Evolutionary conservation across 768 basidiomycete genomes (phyloP).

Genomic region (Crassisporium funariophilum): DNA sequence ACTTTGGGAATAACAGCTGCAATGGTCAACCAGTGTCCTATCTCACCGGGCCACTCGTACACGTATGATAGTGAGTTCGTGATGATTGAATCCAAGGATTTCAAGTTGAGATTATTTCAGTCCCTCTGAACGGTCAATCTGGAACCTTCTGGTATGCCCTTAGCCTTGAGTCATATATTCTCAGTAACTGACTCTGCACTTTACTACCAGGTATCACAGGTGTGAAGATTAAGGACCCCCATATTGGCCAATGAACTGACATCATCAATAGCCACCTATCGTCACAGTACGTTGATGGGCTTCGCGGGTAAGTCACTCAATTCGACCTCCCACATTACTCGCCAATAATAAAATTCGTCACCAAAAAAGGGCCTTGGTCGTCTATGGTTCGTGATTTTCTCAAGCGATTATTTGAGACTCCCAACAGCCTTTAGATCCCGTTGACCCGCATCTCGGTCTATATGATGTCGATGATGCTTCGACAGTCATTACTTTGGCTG

Average conservation of each 20-base stretch:
- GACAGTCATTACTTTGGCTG: slow-evolving; percentile 25
- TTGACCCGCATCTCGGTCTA: slow-evolving; percentile 17
- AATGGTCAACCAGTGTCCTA: slow-evolving; percentile 32
- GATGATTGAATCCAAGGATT: not conserved
- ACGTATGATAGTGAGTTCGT: slow-evolving; percentile 21
- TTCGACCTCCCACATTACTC: not conserved
- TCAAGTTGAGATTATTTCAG: not conserved
- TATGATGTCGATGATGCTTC: slow-evolving; percentile 22
- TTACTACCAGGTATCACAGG: slow-evolving; percentile 15
- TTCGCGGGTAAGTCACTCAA: slow-evolving; percentile 14
- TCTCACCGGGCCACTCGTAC: slow-evolving; percentile 29
- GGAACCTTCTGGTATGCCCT: slow-evolving; percentile 36
- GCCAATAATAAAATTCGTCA: slow-evolving; percentile 9
- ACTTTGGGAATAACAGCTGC: slow-evolving; percentile 26
- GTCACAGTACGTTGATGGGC: slow-evolving; percentile 24
- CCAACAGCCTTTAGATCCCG: slow-evolving; percentile 11
- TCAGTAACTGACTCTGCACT: not conserved
- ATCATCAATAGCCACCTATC: slow-evolving; percentile 21
- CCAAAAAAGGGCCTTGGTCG: slow-evolving; percentile 29
- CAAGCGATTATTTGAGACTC: not conserved
- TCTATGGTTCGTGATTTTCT: slow-evolving; percentile 25
- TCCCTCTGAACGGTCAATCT: slow-evolving; percentile 26
- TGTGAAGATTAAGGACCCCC: not conserved
- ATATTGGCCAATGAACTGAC: not conserved
- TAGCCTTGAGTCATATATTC: no score